Evolutionary conservation across 1,284 basidiomycete species (phyloP).

Genomic region (Marasmius sp.): DNA sequence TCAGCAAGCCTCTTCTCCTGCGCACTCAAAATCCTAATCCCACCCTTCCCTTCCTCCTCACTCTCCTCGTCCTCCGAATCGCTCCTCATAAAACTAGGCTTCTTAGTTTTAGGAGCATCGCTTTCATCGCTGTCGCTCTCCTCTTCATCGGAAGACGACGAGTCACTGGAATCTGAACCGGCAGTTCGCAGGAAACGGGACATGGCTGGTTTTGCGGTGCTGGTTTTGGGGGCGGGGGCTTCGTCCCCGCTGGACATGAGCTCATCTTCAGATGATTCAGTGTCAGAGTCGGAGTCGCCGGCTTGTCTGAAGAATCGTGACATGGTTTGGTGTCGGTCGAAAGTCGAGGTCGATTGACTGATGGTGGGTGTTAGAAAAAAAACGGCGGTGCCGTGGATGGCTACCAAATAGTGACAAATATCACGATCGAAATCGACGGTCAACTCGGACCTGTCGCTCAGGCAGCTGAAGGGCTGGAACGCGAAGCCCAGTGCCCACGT

Average conservation of each 20-base stretch:
- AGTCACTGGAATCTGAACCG: slow-evolving; percentile 24
- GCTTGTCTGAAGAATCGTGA: slow-evolving; percentile 87
- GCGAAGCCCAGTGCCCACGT: no score
- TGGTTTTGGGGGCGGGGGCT: slow-evolving; percentile 45
- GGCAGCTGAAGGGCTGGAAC: neutral
- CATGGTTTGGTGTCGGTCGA: slow-evolving; percentile 48
- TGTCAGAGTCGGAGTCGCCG: slow-evolving; percentile 78
- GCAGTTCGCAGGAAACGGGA: slow-evolving; percentile 38
- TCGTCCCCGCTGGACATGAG: slow-evolving; percentile 75
- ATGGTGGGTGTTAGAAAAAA: neutral
- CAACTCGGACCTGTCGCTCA: neutral
- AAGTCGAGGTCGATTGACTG: neutral
- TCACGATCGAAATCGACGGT: neutral
- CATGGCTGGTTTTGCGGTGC: slow-evolving; percentile 66
- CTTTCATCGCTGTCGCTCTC: slow-evolving; percentile 44
- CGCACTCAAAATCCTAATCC: slow-evolving; percentile 77
- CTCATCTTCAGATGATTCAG: slow-evolving; percentile 80
- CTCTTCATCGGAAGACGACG: slow-evolving; percentile 40
- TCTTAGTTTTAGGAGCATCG: slow-evolving; percentile 34
- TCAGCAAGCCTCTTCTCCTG: slow-evolving; percentile 86
- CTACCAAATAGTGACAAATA: neutral
- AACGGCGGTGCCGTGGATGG: neutral
- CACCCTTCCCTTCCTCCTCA: slow-evolving; percentile 65
- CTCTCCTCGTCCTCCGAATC: slow-evolving; percentile 66
- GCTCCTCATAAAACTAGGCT: slow-evolving; percentile 29